A percentile compares a stretch with the other conserved stretches of the same genome.
Conservation (phyloP, 768 basidiomycete species). For the Scleroderma citrinum region DNA sequence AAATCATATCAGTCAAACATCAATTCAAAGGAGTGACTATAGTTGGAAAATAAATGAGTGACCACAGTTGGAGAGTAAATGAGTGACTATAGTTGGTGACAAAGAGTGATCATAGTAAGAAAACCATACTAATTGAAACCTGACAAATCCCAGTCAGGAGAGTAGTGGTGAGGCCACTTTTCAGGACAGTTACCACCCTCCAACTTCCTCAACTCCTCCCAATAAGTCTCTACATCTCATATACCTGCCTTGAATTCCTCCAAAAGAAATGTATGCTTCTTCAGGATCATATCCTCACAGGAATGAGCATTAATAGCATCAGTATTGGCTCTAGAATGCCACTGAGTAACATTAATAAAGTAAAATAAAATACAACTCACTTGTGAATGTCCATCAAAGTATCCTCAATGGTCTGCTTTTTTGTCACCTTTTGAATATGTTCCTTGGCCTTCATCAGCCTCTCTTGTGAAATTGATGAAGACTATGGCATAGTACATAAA, state of each 20-base stretch:
- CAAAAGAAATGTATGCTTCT: background rate
- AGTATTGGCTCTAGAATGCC: background rate
- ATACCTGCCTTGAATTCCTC: conserved; percentile 4
- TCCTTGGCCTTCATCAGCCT: background rate
- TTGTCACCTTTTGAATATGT: background rate
- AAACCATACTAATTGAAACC: background rate
- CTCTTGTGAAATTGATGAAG: background rate
- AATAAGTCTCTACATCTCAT: background rate
- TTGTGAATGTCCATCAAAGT: background rate
- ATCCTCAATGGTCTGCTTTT: background rate
- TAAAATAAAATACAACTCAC: background rate
- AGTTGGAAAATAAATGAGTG: background rate
- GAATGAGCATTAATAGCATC: background rate
- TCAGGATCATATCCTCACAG: background rate
- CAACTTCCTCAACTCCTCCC: background rate
- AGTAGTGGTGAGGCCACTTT: background rate
- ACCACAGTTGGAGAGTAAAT: background rate
- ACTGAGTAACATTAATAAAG: background rate
- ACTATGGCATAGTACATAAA: background rate
- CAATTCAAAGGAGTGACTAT: conserved; percentile 4
- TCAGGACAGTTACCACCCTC: background rate
- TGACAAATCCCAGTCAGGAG: conserved; percentile 1
- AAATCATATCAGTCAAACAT: background rate
- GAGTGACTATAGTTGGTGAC: background rate
- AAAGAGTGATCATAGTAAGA: background rate